phyloP scores from a whole-genome alignment of 805 yeast species.

The Lachancea sp. region DNA sequence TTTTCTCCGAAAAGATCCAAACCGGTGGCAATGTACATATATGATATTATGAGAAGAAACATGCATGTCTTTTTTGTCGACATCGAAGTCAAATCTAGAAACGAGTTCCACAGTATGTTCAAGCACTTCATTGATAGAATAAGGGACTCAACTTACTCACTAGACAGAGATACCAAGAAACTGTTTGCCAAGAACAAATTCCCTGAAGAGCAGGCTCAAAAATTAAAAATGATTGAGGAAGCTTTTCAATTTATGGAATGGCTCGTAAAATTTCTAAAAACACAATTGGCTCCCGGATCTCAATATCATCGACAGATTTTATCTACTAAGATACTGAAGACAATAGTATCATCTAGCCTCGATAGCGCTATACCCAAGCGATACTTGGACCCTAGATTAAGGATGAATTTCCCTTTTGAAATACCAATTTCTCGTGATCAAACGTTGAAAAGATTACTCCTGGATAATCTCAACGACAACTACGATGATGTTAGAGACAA shows the following conservation, averaged over 20 bases:
- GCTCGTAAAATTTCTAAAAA: slow-evolving; percentile 34
- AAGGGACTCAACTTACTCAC: slow-evolving; percentile 59
- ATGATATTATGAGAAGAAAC: slow-evolving; percentile 38
- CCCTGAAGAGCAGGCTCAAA: slow-evolving; percentile 34
- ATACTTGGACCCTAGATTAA: slow-evolving; percentile 38
- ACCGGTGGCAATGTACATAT: slow-evolving; percentile 43
- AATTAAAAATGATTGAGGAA: slow-evolving; percentile 26
- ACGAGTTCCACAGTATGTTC: slow-evolving; percentile 54
- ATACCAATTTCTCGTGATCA: slow-evolving; percentile 37
- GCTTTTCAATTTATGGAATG: slow-evolving; percentile 38
- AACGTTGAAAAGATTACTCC: slow-evolving; percentile 41
- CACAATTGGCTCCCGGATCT: slow-evolving; percentile 46
- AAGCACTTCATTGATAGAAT: slow-evolving; percentile 58
- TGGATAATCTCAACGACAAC: slow-evolving; percentile 60
- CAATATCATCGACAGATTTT: slow-evolving; percentile 49
- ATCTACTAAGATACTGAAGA: slow-evolving; percentile 42
- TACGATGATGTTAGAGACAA: slow-evolving; percentile 68
- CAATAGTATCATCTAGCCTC: slow-evolving; percentile 49
- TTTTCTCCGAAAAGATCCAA: slow-evolving; percentile 56
- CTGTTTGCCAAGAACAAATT: slow-evolving; percentile 35
- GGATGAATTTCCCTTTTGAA: slow-evolving; percentile 44
- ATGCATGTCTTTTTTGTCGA: slow-evolving; percentile 55
- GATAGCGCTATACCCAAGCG: slow-evolving; percentile 40
- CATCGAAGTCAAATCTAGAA: slow-evolving; percentile 59
- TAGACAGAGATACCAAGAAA: slow-evolving; percentile 46